Percentiles rank a stretch among this genome's conserved stretches.
Evolutionary conservation across 164 flowering plant species (phyloP).

Genomic region (Cinnamomum micranthum): DNA sequence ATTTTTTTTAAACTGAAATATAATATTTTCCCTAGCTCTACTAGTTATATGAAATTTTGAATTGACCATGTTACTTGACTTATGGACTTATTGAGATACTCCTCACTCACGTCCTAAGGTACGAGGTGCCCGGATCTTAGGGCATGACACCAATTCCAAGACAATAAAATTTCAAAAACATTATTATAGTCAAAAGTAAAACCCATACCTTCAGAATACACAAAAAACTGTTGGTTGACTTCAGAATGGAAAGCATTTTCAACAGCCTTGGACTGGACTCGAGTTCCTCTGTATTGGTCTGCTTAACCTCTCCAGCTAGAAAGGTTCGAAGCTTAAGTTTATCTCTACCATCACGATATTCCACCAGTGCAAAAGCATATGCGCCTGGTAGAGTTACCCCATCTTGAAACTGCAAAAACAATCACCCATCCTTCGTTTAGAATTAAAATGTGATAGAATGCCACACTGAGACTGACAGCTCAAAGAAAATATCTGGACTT

Average conservation of each 20-base stretch:
- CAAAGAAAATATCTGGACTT: too few relatives aligned
- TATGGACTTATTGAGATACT: too few relatives aligned
- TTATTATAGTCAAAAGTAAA: not conserved
- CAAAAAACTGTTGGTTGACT: slow-evolving; percentile 30
- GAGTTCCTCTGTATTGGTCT: slow-evolving; percentile 30
- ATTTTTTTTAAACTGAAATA: too few relatives aligned
- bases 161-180: not conserved
- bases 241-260: slow-evolving; percentile 44
- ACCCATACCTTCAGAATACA: slow-evolving; percentile 60
- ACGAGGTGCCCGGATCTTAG: not conserved
- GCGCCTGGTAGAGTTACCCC: slow-evolving; percentile 35
- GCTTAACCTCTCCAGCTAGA: slow-evolving; percentile 55
- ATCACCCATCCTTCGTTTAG: not conserved
- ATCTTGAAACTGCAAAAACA: slow-evolving; percentile 50
- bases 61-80: too few relatives aligned
- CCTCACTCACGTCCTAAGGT: not conserved
- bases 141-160: not conserved
- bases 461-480: not conserved
- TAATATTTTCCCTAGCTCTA: too few relatives aligned
- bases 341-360: slow-evolving; percentile 43
- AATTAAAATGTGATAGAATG: not conserved
- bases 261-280: slow-evolving; percentile 40
- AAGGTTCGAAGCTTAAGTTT: slow-evolving; percentile 56
- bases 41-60: too few relatives aligned
- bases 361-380: slow-evolving; percentile 87